Evolutionary conservation across 1,284 basidiomycete genomes (phyloP), one percentile per base, ranked within the genome.

Genomic region (Sanghuangporus sanghuang): DNA sequence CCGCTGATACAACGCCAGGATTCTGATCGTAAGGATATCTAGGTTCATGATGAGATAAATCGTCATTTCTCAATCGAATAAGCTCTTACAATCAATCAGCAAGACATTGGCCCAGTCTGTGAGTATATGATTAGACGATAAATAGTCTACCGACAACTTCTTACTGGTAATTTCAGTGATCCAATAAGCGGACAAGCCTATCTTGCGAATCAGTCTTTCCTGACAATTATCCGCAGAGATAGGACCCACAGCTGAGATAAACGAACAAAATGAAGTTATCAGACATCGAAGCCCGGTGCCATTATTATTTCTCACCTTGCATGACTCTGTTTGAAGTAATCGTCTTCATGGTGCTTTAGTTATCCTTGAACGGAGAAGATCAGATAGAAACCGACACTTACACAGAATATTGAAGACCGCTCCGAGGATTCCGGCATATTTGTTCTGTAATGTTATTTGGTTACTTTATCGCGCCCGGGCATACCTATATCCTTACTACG

Each of bases 21-120:
- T 50, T 27, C 59, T 39, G 32, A 61, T 23, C n/a, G 42, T n/a
- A 12, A 61, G 59, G 18, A 61, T 61, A 27, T 32, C 59, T 61
- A 35, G 7, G 32, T n/a, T 12, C 2, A 27, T n/a, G 38, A 18
- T 21, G 11, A 14, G 35, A 7, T 7, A 38, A n/a, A 54, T 21
- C 2, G 21, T n/a, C 6, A n/a, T 12, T 21, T 9, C 3, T 53
- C 4, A 3, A 40, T 18, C 6, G 7, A 7, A 14, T 11, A 44
- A 53, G 21, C 21, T 46, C 44, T 53, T 35, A 50, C 59, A 52
- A 23, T 61, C 59, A 12, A 61, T 54, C 50, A 61, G 18, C 18
- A 61, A 5, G 8, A 54, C 40, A 8, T 36, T 46, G 21, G 32
- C 18, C 48, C 27, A 40, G 8, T n/a, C 59, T 61, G n/a, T 9